A percentile compares a stretch with the other conserved stretches of the same genome.
Evolutionary conservation across 371 early-diverging fungal genomes (phyloP).

Genomic region (Conidiobolus incongruus): DNA sequence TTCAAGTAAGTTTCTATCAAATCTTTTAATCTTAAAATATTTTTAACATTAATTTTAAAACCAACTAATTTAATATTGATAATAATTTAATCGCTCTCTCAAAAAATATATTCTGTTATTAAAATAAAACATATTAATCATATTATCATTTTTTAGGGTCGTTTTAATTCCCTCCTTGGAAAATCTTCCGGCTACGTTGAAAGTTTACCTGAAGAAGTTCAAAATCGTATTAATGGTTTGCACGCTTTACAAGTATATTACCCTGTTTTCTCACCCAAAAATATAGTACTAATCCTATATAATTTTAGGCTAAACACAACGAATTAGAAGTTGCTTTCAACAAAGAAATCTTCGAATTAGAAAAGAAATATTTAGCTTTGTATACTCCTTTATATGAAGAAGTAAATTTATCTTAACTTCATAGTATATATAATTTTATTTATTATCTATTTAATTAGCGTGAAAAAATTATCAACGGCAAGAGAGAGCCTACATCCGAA

Average conservation of each 20-base stretch:
- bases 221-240: conserved; percentile 61
- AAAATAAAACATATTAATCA: no score
- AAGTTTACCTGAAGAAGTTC: conserved; percentile 42
- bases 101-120: no score
- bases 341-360: conserved; percentile 69
- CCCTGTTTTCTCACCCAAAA: no score
- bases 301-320: conserved; percentile 56
- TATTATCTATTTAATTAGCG: conserved; percentile 18
- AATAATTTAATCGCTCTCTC: no score
- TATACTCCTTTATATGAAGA: conserved; percentile 72
- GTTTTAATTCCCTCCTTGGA: conserved; percentile 53
- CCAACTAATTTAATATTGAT: no score
- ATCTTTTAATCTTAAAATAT: conserved; percentile 18
- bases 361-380: conserved; percentile 70
- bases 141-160: conserved; percentile 39
- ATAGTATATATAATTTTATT: not conserved
- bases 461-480: conserved; percentile 43
- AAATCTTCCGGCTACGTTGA: conserved; percentile 63
- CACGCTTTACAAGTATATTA: conserved; percentile 12
- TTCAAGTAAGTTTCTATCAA: conserved; percentile 9
- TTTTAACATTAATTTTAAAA: conserved; percentile 8
- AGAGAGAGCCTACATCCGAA: conserved; percentile 63
- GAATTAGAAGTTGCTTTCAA: conserved; percentile 65
- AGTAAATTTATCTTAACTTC: conserved; percentile 6
- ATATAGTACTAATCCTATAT: conserved; percentile 6